A percentile compares a stretch with the other conserved stretches of the same genome.
These are phyloP conservation scores for Acacia confusa DNA, from an alignment of 306 rosid species.

Conservation along the genomic window DNA sequence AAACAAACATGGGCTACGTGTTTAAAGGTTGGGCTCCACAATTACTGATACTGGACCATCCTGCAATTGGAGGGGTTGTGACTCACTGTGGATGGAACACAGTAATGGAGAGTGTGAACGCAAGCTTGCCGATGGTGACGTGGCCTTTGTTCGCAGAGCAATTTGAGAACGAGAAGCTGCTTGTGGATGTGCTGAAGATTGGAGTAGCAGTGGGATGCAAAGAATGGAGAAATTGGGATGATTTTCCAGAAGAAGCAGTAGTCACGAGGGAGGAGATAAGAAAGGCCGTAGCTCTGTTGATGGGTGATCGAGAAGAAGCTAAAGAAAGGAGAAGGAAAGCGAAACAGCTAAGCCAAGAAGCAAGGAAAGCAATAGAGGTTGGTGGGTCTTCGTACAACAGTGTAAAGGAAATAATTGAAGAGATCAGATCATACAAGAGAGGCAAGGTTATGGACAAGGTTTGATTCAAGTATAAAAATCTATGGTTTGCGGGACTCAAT, in stretches of 20 bases:
- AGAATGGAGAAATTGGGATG: conserved; percentile 37
- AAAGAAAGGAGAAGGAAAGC: conserved; percentile 25
- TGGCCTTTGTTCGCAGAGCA: conserved; percentile 49
- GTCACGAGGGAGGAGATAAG: conserved; percentile 32
- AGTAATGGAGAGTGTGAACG: conserved; percentile 31
- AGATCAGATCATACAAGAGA: conserved; percentile 6
- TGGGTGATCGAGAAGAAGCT: conserved; percentile 25
- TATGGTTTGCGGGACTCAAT: too few species aligned
- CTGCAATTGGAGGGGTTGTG: conserved; percentile 36
- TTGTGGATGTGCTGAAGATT: background rate
- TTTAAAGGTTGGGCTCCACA: conserved; percentile 46
- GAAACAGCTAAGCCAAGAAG: conserved; percentile 12
- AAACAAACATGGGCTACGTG: conserved; percentile 17
- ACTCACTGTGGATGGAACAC: conserved; percentile 43
- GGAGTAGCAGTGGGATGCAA: conserved; percentile 35
- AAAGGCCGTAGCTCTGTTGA: conserved; percentile 24
- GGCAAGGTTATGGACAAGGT: background rate
- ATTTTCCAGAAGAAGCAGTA: conserved; percentile 26
- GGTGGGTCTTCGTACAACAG: conserved; percentile 42
- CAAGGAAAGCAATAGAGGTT: conserved; percentile 24
- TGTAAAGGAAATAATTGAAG: conserved; percentile 20
- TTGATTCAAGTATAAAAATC: background rate
- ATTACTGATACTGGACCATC: conserved; percentile 27
- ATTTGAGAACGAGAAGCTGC: conserved; percentile 30
- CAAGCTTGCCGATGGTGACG: conserved; percentile 38